Base-by-base conservation (phyloP, 2,329 filamentous ascomycete genomes). In the Grosmannia huntii region DNA sequence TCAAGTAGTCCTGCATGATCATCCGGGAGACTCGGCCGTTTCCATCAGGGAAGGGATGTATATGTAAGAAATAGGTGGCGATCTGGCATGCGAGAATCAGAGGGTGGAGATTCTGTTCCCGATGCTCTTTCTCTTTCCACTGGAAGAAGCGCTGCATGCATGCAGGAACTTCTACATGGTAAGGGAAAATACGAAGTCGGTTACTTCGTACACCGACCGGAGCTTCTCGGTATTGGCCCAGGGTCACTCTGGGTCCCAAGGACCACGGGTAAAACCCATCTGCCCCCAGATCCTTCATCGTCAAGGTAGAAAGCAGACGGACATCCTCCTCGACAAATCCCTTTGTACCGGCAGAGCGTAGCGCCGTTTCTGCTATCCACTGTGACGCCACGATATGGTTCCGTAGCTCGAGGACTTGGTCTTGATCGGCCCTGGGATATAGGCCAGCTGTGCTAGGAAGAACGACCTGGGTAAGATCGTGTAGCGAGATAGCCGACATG, bases 1-100 rank as follows among this genome's bases (percentile, higher is more conserved):
- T 27, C 54, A 56, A 3, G n/a, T 56, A 56, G 27, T 56, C 54
- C 28, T 56, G 54, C 54, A 56, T 56, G 2, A 56, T 56, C 54
- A 56, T 56, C 23, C 54, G 19, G 5, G 54, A 56, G 7, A 56
- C 54, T 2, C 54, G 41, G 27, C 28, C 54, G 31, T 56, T 56
- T n/a, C 54, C 54, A 27, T 56, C 54, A 12, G 16, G 16, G n/a
- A 56, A 56, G 27, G 54, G 54, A n/a, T 56, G 44, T 21, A 56
- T 23, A 2, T 56, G 27, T 27, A 56, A 19, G 21, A 56, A 56
- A 19, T 56, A 56, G 1, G 19, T 44, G 6, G 28, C 36, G 10
- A n/a, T 12, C 9, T 56, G 54, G 44, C 54, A 56, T 23, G 54
- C 54, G 3, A 56, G 41, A 14, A 56, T 50, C 5, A 56, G 41